Evolutionary conservation across 192 early-diverging fungal species (phyloP), one percentile per base, ranked within the genome.

Genomic region (Bifiguratus adelaidae): DNA sequence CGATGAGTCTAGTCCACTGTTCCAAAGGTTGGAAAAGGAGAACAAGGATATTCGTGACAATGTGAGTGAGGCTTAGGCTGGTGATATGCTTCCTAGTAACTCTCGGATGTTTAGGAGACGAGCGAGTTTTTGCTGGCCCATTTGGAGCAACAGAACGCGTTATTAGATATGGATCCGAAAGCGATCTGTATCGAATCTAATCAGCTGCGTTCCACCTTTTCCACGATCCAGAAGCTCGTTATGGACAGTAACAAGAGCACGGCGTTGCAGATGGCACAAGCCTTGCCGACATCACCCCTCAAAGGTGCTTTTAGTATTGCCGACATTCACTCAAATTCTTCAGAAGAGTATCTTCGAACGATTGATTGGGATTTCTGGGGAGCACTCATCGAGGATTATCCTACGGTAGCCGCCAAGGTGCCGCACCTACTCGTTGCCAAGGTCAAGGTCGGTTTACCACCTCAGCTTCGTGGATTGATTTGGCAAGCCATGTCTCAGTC

Each of bases 401-500:
- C 76, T 7, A 66, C 68, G 13, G 78, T 85, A 2, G 80, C 79
- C 7, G 66, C 70, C 44, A 80, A 76, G 48, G 51, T 87, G 25
- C 76, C 86, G 20, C 70, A 79, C 20, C 53, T 82, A 19, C 61
- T 92, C n/a, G 69, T 79, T 5, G 72, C 78, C 26, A 78, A 83
- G 55, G 64, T 92, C 5, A 65, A 63, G 47, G 69, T 56, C 30
- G 95, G 95, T 4, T 72, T 98, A 11, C 95, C 95, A 3, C 67
- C 75, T 27, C 65, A 73, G 25, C 60, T 98, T 30, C 82, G 95
- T 44, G 91, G 92, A 27, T 71, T 85, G 26, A 77, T 95, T 23
- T 95, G 92, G 95, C 90, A 87, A 61, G 74, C 87, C 33, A 86
- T 98, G 80, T 79, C 82, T 35, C 84, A 82, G 51, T 83, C 86